phyloP scores from a whole-genome alignment of 768 basidiomycete species.

The Cystoderma amianthinum region DNA sequence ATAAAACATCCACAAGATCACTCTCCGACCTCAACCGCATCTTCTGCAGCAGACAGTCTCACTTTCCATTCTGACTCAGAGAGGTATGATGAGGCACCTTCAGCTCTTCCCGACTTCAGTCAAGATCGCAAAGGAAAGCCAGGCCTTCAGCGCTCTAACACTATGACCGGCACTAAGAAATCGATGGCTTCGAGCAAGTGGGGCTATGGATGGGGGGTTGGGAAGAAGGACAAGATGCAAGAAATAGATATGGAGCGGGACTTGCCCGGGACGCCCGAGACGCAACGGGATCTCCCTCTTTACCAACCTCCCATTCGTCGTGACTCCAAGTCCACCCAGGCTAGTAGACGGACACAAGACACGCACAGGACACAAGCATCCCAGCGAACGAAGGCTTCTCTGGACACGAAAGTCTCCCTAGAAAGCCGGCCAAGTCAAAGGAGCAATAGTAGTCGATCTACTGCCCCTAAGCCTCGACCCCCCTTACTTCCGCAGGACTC shows the following conservation, averaged over 20 bases:
- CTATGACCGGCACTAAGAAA: slow-evolving; percentile 55
- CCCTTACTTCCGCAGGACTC: slow-evolving; percentile 50
- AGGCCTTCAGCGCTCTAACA: slow-evolving; percentile 40
- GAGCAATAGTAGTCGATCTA: slow-evolving; percentile 20
- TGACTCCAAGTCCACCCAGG: slow-evolving; percentile 22
- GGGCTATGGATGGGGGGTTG: slow-evolving; percentile 71
- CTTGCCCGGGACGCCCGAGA: slow-evolving; percentile 16
- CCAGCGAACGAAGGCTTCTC: slow-evolving; percentile 21
- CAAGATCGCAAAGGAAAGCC: slow-evolving; percentile 30
- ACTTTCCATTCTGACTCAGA: slow-evolving; percentile 60
- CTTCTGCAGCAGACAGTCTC: slow-evolving; percentile 38
- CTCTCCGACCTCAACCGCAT: slow-evolving; percentile 36
- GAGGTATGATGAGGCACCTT: slow-evolving; percentile 42
- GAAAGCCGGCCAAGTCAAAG: slow-evolving; percentile 18
- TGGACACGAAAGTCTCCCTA: slow-evolving; percentile 17
- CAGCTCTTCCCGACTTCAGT: slow-evolving; percentile 21
- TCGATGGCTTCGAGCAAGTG: slow-evolving; percentile 38
- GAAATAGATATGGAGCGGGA: slow-evolving; percentile 19
- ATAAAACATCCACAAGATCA: slow-evolving; percentile 25
- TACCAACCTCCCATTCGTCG: slow-evolving; percentile 28
- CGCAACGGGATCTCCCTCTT: slow-evolving; percentile 27
- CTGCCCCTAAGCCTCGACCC: slow-evolving; percentile 27
- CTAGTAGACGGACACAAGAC: slow-evolving; percentile 22
- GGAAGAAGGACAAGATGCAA: slow-evolving; percentile 34
- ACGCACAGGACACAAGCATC: slow-evolving; percentile 21